Conservation (phyloP, 2,329 filamentous ascomycete genomes). For the Verticillium isaacii region DNA sequence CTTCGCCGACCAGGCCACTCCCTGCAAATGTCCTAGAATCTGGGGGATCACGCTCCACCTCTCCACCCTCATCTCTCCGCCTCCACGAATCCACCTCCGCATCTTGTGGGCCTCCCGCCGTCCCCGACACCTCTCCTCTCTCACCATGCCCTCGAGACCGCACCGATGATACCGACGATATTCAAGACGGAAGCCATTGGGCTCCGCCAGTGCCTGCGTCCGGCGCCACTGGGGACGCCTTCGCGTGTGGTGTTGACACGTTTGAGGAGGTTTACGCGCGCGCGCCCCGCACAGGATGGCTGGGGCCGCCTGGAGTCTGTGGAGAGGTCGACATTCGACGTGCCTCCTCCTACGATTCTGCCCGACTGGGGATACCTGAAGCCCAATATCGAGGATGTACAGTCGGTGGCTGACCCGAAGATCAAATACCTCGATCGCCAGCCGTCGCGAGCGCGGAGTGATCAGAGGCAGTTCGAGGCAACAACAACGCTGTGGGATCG, state of each 20-base stretch:
- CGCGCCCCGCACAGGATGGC: neutral
- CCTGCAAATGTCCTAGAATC: neutral
- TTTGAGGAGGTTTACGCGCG: slow-evolving; percentile 15
- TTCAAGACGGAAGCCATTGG: slow-evolving; percentile 15
- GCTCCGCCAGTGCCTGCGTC: slow-evolving; percentile 15
- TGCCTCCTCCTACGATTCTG: neutral
- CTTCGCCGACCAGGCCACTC: neutral
- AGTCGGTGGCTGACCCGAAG: neutral
- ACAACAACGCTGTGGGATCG: neutral
- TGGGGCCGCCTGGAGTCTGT: neutral
- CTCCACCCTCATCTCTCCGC: slow-evolving; percentile 6
- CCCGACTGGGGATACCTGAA: neutral
- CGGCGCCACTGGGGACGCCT: slow-evolving; percentile 14
- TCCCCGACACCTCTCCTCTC: neutral
- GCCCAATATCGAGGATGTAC: neutral
- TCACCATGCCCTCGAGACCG: slow-evolving; percentile 2
- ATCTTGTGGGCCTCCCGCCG: neutral
- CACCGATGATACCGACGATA: slow-evolving; percentile 8
- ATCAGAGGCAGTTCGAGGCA: neutral
- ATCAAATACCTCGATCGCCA: neutral
- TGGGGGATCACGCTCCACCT: slow-evolving; percentile 11
- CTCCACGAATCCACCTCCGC: neutral
- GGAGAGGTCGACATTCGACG: neutral
- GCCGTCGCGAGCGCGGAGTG: neutral
- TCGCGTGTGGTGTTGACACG: slow-evolving; percentile 19